Base-by-base conservation (phyloP, 306 rosid species). In the Carpinus fangiana region DNA sequence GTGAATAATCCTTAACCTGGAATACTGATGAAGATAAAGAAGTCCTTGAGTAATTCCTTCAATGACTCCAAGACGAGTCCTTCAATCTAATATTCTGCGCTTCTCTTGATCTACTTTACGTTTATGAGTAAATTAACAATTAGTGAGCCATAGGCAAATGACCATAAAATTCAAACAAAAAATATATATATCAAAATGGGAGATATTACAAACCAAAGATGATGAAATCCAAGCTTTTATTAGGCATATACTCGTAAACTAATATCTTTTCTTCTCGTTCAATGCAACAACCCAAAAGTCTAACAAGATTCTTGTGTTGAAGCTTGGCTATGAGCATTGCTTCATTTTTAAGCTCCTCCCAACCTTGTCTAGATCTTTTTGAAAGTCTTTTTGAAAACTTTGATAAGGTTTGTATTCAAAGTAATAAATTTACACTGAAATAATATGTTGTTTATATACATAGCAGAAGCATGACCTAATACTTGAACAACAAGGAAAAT, bases 201-300 rank as follows among this genome's bases (percentile, higher is more conserved):
- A 26, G 31, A 56, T 23, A 28, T 0, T 18, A 59, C 76, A 56
- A 57, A 85, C 88, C 83, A 50, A 81, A 85, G 26, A 81, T 67
- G 23, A 81, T 74, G 52, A 66, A 56, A 13, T 84, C 85, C 81
- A 81, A 71, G 70, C 88, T 85, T 75, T 75, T 83, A 21, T 83
- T 83, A 0, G 83, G 78, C 83, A 83, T 52, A 7, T 59, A 74
- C 28, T 83, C 83, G 52, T 83, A 83, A 51, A 83, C 57, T 1
- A 83, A 31, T 76, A 83, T 78, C 71, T 74, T 83, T 78, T 82
- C 86, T 28, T 70, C 73, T 59, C 48, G 41, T 6, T 83, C 83
- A 83, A 78, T 71, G 83, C 86, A 78, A 62, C 82, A 83, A 10
- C 82, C 82, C 41, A 83, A 23, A 78, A 78, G 80, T 59, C 78